phyloP scores from a whole-genome alignment of 495 filamentous ascomycete genomes.

The Aspergillus steynii region DNA sequence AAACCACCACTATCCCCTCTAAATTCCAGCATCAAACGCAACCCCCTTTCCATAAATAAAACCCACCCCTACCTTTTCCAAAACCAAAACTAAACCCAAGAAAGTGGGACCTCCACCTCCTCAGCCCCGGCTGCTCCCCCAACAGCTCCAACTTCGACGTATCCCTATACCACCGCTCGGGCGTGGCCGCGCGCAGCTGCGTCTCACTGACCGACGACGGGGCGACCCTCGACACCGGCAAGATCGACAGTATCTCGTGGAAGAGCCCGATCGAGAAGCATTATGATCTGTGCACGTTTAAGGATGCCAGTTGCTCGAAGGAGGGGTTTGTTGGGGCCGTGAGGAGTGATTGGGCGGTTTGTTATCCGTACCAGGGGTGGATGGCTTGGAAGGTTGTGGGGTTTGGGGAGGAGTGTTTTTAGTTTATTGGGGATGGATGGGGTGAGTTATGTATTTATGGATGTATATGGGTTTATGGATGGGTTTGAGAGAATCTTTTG shows the following conservation, averaged over 20 bases:
- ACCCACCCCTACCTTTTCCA: too few relatives aligned
- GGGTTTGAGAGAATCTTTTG: too few relatives aligned
- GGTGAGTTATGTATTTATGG: neutral
- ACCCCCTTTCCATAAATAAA: too few relatives aligned
- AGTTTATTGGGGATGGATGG: constrained; percentile 8
- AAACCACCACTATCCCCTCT: too few relatives aligned
- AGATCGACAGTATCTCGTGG: constrained; percentile 33
- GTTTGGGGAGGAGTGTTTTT: constrained; percentile 21
- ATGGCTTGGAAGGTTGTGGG: constrained; percentile 26
- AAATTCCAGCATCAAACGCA: too few relatives aligned
- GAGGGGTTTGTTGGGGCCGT: constrained; percentile 17
- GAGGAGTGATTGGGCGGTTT: constrained; percentile 33
- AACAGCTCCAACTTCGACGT: constrained; percentile 23
- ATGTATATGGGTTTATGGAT: neutral
- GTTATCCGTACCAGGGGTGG: constrained; percentile 29
- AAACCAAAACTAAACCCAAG: neutral
- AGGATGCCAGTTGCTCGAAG: constrained; percentile 16
- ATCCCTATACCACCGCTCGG: constrained; percentile 24
- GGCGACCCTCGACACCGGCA: constrained; percentile 8
- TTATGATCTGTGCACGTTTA: constrained; percentile 32
- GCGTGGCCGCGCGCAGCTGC: constrained; percentile 11
- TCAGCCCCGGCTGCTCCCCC: constrained; percentile 27
- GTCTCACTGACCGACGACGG: constrained; percentile 3
- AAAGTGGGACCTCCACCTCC: constrained; percentile 36
- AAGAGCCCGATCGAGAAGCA: constrained; percentile 23